A percentile compares a stretch with the other conserved stretches of the same genome.
phyloP scores from a whole-genome alignment of 805 yeast species.

The Cephaloascus fragrans region DNA sequence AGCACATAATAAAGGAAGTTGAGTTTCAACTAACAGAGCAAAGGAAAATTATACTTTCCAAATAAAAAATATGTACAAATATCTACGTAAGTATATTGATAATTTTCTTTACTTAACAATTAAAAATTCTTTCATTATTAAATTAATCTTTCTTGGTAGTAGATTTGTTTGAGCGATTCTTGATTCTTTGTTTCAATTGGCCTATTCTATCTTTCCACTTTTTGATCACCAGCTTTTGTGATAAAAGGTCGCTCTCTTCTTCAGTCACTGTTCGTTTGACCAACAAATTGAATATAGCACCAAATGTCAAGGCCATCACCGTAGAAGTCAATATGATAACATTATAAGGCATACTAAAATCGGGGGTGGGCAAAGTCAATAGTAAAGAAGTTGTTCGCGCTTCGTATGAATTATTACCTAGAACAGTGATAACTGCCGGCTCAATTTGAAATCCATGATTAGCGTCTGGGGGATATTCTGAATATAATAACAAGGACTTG shows the following conservation, averaged over 20 bases:
- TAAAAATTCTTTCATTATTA: no score
- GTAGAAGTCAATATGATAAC: conserved; percentile 93
- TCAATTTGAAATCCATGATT: conserved; percentile 95
- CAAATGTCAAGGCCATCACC: conserved; percentile 85
- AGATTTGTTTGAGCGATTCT: no score
- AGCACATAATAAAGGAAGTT: conserved; percentile 20
- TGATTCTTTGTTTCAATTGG: no score
- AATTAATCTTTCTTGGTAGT: no score
- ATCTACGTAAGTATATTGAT: no score
- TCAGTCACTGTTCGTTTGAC: conserved; percentile 68
- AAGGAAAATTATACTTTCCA: conserved; percentile 6
- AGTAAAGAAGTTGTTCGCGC: conserved; percentile 81
- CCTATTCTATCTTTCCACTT: no score
- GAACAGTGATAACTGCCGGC: conserved; percentile 70
- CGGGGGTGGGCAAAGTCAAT: conserved; percentile 88
- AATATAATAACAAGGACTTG: conserved; percentile 71
- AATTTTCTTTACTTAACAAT: no score
- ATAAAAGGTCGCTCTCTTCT: conserved; percentile 43
- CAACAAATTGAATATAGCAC: conserved; percentile 71
- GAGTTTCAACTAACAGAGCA: conserved; percentile 17
- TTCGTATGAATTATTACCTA: conserved; percentile 32
- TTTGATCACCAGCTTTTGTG: neutral
- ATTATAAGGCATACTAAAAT: conserved; percentile 97
- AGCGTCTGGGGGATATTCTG: conserved; percentile 99
- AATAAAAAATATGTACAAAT: no score